Evolutionary conservation across 345 rosid genomes (phyloP), one percentile per base, ranked within the genome.

Genomic region (Melastoma malabathricum): DNA sequence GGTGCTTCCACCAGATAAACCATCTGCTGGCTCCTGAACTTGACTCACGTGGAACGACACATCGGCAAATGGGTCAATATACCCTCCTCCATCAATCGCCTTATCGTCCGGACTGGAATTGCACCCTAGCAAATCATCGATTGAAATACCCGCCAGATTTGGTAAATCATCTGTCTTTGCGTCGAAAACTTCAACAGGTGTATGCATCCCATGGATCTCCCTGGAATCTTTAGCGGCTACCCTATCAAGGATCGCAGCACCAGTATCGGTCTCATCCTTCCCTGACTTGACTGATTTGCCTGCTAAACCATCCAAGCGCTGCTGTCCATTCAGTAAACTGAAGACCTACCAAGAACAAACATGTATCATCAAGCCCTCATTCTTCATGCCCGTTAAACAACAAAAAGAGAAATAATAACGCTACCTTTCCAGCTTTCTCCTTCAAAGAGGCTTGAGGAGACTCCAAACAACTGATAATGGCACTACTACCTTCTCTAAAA

Each of bases 381-480:
- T 50, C 17, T 50, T 10, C 0, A 0, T 23, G 15, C 13, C 54
- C 13, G 13, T 50, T 18, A n/a, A 17, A 25, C 43, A 16, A 50
- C 54, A 23, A 50, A 29, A 25, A 5, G 43, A 25, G 20, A 41
- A 50, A 51, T 53, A 20, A 49, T 2, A 25, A 15, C n/a, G n/a
- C 57, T 70, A 85, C 99, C 90, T 67, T 93, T 51, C 68, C 75
- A 62, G 97, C 87, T 75, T 78, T 93, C 61, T 93, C 95, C 50
- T 90, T 79, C 45, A 93, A 79, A 65, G 97, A 84, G 59, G 79
- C 54, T 73, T 93, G 95, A 5, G 95, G 97, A 68, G 86, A 88
- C 67, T 81, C 90, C 7, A 78, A 76, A 64, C 97, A 93, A 62
- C 66, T 66, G 51, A 79, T 54, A 44, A 93, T 68, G 62, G 49